Percentiles rank a stretch among this genome's conserved stretches.
Evolutionary conservation across 1,284 basidiomycete species (phyloP).

Genomic region (Cutaneotrichosporon sp.): DNA sequence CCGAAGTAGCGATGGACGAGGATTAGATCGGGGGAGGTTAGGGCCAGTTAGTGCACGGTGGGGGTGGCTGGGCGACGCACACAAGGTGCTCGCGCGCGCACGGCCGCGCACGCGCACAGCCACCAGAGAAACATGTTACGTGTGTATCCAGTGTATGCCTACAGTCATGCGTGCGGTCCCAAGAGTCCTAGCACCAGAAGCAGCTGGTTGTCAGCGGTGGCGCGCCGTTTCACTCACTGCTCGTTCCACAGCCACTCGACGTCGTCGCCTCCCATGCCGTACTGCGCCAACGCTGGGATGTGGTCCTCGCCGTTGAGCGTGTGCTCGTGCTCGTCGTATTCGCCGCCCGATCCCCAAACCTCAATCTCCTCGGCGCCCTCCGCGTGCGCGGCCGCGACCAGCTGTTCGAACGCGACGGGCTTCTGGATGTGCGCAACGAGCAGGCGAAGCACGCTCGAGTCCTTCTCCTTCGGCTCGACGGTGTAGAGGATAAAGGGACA

Average conservation of each 20-base stretch:
- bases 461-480: conserved; percentile 3
- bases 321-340: conserved; percentile 10
- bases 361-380: conserved; percentile 17
- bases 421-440: conserved; percentile 2
- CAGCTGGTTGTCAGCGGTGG: conserved; percentile 10
- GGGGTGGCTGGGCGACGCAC: neutral
- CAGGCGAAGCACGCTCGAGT: neutral
- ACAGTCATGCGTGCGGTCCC: neutral
- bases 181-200: conserved; percentile 7
- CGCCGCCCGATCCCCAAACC: conserved; percentile 14
- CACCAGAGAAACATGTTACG: neutral
- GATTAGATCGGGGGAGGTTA: neutral
- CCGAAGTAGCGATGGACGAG: neutral
- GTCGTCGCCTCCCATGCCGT: conserved; percentile 8
- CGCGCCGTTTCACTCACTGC: conserved; percentile 8
- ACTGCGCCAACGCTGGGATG: conserved; percentile 14
- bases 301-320: neutral
- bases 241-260: conserved; percentile 18
- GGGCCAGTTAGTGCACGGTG: neutral
- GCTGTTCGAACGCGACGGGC: conserved; percentile 12
- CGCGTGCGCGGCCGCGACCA: conserved; percentile 4
- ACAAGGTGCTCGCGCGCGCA: neutral
- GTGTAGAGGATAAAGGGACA: conserved; percentile 5
- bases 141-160: conserved; percentile 1
- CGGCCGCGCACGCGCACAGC: neutral